phyloP scores from a whole-genome alignment of 1,139 yeast genomes.

The Kodamaea sp. region DNA sequence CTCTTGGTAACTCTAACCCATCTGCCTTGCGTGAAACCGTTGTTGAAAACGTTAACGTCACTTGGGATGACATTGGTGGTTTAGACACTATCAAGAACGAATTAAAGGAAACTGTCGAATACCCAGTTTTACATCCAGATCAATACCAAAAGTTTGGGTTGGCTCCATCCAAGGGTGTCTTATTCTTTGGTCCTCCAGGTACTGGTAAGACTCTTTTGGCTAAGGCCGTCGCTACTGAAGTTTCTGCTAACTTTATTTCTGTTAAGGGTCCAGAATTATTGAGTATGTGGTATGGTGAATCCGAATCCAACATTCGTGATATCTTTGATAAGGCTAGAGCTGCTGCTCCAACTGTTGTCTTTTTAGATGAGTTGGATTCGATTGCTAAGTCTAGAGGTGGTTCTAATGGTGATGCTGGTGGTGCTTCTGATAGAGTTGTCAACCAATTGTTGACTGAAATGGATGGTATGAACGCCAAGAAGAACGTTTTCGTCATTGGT shows the following conservation, averaged over 20 bases:
- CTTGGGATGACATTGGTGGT: constrained; percentile 98
- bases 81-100: constrained; percentile 93
- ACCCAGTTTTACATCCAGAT: constrained; percentile 97
- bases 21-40: constrained; percentile 99
- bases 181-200: constrained; percentile 99
- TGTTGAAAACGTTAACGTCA: constrained; percentile 95
- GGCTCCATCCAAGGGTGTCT: constrained; percentile 96
- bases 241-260: constrained; percentile 91
- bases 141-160: constrained; percentile 97
- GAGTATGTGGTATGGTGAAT: constrained; percentile 99
- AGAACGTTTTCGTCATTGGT: constrained; percentile 97
- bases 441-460: constrained; percentile 96
- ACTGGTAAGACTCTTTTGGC: constrained; percentile 97
- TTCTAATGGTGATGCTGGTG: constrained; percentile 89
- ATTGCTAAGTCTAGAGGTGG: constrained; percentile 98
- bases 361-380: constrained; percentile 95
- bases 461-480: constrained; percentile 99
- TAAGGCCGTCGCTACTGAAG: constrained; percentile 96
- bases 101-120: constrained; percentile 97
- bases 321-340: constrained; percentile 98
- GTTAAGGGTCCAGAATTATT: constrained; percentile 95
- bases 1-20: constrained; percentile 97
- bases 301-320: constrained; percentile 95
- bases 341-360: constrained; percentile 97
- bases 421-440: constrained; percentile 97